Base-by-base conservation (phyloP, 768 basidiomycete species). In the Hemileccinum impolitum region DNA sequence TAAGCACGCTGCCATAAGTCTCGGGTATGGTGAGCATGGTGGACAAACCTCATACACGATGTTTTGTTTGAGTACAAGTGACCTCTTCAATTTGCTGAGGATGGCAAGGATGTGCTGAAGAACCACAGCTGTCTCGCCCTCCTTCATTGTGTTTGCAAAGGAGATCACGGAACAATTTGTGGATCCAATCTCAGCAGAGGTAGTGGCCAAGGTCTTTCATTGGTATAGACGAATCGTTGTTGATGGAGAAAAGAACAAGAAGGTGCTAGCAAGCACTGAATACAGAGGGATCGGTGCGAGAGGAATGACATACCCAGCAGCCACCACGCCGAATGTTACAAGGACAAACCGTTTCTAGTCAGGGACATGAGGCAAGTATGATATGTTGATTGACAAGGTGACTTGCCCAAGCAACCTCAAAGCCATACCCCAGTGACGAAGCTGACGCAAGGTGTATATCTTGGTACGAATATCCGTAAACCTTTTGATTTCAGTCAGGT, bases 151-250 rank as follows among this genome's bases (percentile, higher is more conserved):
- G 52, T 82, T 80, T 1, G 87, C 85, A 52, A 80, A 84, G 0
- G 86, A 87, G 3, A 94, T 69, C 25, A 91, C 79, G 2, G 84
- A 77, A 61, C 91, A 94, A 49, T 92, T 86, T 10, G 87, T 73
- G 0, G 77, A 70, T 1, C 89, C 90, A 6, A 90, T 66, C 56
- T 90, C 82, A 0, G 75, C 68, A 28, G 81, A 75, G 0, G 84
- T 83, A 1, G 84, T 87, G 0, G 90, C 75, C 52, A 93, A 72
- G 2, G 83, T 75, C 6, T 75, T 72, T 4, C 91, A 81, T 53
- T 90, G 84, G 54, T 90, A 91, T 8, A 70, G 68, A 5, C 89
- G 80, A 32, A 90, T 81, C 0, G 90, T 87, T 1, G 79, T 86
- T 0, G 83, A 77, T n/a, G 82, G 86, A n/a, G 81, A 87, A 17